Conservation (phyloP, 139 green algal species). For the Coccomyxa sp. region DNA sequence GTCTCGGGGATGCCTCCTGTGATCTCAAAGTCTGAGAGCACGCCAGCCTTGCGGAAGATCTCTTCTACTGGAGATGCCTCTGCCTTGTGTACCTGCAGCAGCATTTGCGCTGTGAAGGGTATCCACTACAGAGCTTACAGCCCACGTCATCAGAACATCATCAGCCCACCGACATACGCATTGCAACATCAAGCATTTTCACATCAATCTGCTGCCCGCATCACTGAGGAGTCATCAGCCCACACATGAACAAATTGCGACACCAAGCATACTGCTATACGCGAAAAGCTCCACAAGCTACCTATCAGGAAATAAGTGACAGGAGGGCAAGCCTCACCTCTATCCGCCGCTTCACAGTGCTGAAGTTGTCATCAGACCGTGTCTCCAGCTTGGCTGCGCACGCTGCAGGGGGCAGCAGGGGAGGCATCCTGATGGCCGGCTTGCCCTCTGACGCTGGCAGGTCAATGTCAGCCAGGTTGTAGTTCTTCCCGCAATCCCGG, state of each 20-base stretch:
- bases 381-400: conserved; percentile 76
- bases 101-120: too few species aligned
- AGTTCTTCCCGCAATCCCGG: conserved; percentile 86
- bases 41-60: conserved; percentile 62
- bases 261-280: too few species aligned
- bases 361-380: conserved; percentile 83
- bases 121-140: too few species aligned
- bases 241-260: too few species aligned
- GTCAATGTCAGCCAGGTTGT: conserved; percentile 95
- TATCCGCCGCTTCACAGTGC: conserved; percentile 74
- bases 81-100: conserved; percentile 62
- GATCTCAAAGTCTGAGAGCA: conserved; percentile 92
- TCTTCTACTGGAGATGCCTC: conserved; percentile 82
- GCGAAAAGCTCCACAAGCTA: too few species aligned
- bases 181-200: too few species aligned
- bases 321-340: conserved; percentile 68
- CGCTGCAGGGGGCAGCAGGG: conserved; percentile 62
- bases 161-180: too few species aligned
- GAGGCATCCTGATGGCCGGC: conserved; percentile 21
- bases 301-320: too few species aligned
- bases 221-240: too few species aligned
- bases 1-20: conserved; percentile 91
- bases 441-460: conserved; percentile 36
- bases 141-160: too few species aligned
- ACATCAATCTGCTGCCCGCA: too few species aligned